These are phyloP conservation scores for Paecilomyces fulvus DNA, from an alignment of 2,329 filamentous ascomycete species.

Conservation along the genomic window DNA sequence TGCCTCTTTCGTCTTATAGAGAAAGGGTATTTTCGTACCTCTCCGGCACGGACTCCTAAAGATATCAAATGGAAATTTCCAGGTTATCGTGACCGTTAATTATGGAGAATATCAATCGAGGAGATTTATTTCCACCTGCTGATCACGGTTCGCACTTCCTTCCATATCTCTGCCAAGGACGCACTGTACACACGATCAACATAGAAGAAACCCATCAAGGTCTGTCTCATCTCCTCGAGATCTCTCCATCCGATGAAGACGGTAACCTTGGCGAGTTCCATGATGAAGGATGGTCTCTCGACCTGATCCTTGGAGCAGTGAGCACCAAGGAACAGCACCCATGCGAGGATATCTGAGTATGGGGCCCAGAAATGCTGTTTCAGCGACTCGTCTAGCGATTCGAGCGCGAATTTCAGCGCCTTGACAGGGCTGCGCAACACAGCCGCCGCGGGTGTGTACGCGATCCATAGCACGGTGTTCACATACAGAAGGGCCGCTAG, in stretches of 20 bases:
- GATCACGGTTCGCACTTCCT: not conserved
- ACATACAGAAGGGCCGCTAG: not conserved
- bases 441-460: not conserved
- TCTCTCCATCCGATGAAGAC: not conserved
- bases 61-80: too few relatives aligned
- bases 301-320: not conserved
- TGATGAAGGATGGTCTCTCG: not conserved
- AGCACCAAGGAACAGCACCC: not conserved
- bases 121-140: not conserved
- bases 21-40: too few relatives aligned
- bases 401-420: not conserved
- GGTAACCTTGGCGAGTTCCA: not conserved
- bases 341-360: not conserved
- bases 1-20: too few relatives aligned
- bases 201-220: not conserved
- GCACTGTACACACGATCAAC: not conserved
- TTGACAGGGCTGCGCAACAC: not conserved
- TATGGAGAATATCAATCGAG: not conserved
- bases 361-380: not conserved
- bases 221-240: not conserved
- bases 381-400: not conserved
- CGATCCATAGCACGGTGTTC: not conserved
- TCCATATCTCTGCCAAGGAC: not conserved
- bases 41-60: too few relatives aligned
- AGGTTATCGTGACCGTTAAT: too few relatives aligned